Evolutionary conservation across 305 asterid genomes (phyloP).

Genomic region (Fraxinus baroniana): DNA sequence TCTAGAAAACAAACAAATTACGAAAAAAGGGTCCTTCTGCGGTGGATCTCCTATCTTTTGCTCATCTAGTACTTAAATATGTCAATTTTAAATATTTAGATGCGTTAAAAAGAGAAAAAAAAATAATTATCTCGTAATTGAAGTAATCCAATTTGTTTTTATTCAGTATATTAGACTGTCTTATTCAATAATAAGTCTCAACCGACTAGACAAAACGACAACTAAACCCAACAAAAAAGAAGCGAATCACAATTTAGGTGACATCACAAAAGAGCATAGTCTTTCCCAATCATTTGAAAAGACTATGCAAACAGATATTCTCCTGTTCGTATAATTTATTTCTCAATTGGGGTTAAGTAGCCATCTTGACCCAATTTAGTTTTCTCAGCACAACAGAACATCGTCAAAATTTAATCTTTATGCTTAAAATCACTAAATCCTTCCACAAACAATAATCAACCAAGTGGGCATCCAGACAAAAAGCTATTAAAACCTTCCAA

Average conservation of each 20-base stretch:
- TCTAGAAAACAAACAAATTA: background rate
- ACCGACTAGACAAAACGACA: background rate
- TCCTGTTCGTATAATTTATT: background rate
- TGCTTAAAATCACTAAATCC: background rate
- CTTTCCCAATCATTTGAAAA: background rate
- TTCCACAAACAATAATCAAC: background rate
- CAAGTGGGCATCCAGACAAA: background rate
- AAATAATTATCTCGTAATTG: background rate
- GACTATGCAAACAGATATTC: background rate
- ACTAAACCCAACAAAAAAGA: background rate
- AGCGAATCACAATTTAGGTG: background rate
- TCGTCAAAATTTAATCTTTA: background rate
- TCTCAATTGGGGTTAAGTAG: background rate
- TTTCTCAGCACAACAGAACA: background rate
- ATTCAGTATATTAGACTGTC: background rate
- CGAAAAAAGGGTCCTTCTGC: background rate
- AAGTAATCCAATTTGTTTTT: background rate
- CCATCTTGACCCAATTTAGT: background rate
- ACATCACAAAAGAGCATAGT: background rate
- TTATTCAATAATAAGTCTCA: background rate
- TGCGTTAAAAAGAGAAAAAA: background rate
- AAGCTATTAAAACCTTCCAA: background rate
- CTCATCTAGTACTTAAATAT: background rate
- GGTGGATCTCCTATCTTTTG: background rate
- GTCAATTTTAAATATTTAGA: background rate